These are phyloP conservation scores for Penicillium thymicola DNA, from an alignment of 2,329 filamentous ascomycete species.

Conservation along the genomic window DNA sequence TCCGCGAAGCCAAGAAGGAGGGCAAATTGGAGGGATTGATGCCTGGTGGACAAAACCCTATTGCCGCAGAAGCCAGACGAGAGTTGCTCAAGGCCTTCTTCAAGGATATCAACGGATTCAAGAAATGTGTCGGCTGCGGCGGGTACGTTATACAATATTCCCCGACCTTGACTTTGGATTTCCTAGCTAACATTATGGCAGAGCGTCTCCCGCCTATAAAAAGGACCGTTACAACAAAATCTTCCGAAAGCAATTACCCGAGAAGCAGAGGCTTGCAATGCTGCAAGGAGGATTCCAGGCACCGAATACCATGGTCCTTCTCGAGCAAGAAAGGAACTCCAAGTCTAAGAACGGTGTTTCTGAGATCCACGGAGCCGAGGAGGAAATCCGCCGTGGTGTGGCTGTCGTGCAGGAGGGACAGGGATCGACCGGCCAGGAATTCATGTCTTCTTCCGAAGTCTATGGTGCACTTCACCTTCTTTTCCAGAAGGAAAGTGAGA, in stretches of 20 bases:
- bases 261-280: slow-evolving; percentile 77
- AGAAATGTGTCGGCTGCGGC: slow-evolving; percentile 65
- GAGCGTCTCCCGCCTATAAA: slow-evolving; percentile 76
- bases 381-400: slow-evolving; percentile 55
- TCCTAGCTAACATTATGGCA: slow-evolving; percentile 35
- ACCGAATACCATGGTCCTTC: slow-evolving; percentile 66
- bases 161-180: slow-evolving; percentile 1
- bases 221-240: slow-evolving; percentile 93
- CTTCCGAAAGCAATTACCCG: slow-evolving; percentile 74
- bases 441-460: slow-evolving; percentile 79
- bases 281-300: slow-evolving; percentile 64
- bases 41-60: slow-evolving; percentile 71
- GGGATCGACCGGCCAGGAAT: slow-evolving; percentile 59
- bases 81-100: slow-evolving; percentile 79
- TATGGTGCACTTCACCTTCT: slow-evolving; percentile 72
- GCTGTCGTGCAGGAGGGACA: slow-evolving; percentile 34
- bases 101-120: slow-evolving; percentile 64
- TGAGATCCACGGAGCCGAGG: slow-evolving; percentile 55
- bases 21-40: slow-evolving; percentile 42
- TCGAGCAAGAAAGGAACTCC: slow-evolving; percentile 47
- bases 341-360: slow-evolving; percentile 38
- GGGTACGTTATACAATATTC: slow-evolving; percentile 40
- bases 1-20: slow-evolving; percentile 58
- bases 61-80: slow-evolving; percentile 72
- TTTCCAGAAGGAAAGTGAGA: slow-evolving; percentile 82